phyloP scores from a whole-genome alignment of 2,329 filamentous ascomycete genomes.

The Aureobasidium vineae region DNA sequence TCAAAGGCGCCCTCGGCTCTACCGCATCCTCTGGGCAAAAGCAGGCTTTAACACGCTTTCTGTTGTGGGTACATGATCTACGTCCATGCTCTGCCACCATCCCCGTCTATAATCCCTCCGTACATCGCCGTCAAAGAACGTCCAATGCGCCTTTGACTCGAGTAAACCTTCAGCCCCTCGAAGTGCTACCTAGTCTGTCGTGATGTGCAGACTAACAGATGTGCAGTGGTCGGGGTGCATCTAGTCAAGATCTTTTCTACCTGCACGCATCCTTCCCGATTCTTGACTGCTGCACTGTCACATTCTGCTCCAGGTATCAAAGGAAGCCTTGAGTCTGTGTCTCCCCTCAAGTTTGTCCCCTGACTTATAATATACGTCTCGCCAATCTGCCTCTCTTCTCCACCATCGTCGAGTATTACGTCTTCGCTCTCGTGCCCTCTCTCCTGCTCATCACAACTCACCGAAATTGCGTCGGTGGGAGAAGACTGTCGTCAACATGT shows the following conservation, averaged over 20 bases:
- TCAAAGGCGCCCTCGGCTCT: background rate
- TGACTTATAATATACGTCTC: background rate
- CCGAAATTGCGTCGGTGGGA: background rate
- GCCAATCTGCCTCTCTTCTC: background rate
- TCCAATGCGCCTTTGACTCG: background rate
- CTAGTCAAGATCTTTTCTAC: background rate
- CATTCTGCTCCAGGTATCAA: background rate
- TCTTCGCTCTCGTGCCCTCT: background rate
- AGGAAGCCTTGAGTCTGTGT: background rate
- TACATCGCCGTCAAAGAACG: background rate
- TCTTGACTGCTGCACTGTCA: background rate
- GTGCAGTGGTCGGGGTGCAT: background rate
- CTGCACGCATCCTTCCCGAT: background rate
- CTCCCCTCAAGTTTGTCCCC: background rate
- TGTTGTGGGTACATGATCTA: slow-evolving; percentile 23
- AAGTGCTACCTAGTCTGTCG: background rate
- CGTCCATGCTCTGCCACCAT: background rate
- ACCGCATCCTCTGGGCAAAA: background rate
- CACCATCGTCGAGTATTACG: background rate
- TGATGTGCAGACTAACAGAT: slow-evolving; percentile 6
- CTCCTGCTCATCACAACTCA: background rate
- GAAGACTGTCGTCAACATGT: background rate
- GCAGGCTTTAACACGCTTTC: slow-evolving; percentile 13
- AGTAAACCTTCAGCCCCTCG: background rate
- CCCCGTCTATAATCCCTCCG: background rate